A percentile compares a stretch with the other conserved stretches of the same genome.
Conservation (phyloP, 2,329 filamentous ascomycete genomes). For the Leptographium wingfieldii region DNA sequence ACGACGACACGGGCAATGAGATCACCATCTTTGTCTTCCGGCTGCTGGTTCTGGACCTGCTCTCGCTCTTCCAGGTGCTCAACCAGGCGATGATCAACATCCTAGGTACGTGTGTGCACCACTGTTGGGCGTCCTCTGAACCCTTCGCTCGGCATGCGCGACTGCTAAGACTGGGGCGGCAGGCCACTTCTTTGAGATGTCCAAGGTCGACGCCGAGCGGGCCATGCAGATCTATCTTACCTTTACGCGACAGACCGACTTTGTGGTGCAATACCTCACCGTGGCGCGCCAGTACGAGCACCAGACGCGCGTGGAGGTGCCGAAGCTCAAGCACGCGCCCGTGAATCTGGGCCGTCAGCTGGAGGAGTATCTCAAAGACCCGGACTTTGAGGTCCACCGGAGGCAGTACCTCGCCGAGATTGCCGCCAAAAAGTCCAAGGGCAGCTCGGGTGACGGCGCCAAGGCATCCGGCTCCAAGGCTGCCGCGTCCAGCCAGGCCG, state of each 20-base stretch:
- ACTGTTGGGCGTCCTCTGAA: background rate
- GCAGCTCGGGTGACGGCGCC: slow-evolving; percentile 16
- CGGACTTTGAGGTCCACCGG: slow-evolving; percentile 88
- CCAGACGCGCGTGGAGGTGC: slow-evolving; percentile 84
- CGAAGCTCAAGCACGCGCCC: slow-evolving; percentile 93
- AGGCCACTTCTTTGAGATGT: slow-evolving; percentile 99
- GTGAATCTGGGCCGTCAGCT: slow-evolving; percentile 80
- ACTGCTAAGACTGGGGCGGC: background rate
- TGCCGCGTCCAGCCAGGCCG: slow-evolving; percentile 22
- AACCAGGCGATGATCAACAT: slow-evolving; percentile 98
- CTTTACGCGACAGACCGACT: slow-evolving; percentile 85
- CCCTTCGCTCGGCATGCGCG: slow-evolving; percentile 10
- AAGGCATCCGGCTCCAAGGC: background rate
- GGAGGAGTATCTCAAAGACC: slow-evolving; percentile 87
- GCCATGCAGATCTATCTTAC: slow-evolving; percentile 85
- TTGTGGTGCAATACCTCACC: slow-evolving; percentile 80
- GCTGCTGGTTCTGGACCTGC: slow-evolving; percentile 75
- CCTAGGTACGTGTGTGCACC: slow-evolving; percentile 44
- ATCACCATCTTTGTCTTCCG: slow-evolving; percentile 92
- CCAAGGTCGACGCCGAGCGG: slow-evolving; percentile 80
- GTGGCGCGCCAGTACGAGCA: slow-evolving; percentile 83
- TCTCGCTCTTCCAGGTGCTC: slow-evolving; percentile 85
- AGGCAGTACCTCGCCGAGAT: slow-evolving; percentile 85
- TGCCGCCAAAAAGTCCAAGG: slow-evolving; percentile 49
- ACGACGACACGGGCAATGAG: slow-evolving; percentile 85